These are phyloP conservation scores for Quercus aquifolioides DNA, from an alignment of 306 rosid genomes.

Conservation along the genomic window DNA sequence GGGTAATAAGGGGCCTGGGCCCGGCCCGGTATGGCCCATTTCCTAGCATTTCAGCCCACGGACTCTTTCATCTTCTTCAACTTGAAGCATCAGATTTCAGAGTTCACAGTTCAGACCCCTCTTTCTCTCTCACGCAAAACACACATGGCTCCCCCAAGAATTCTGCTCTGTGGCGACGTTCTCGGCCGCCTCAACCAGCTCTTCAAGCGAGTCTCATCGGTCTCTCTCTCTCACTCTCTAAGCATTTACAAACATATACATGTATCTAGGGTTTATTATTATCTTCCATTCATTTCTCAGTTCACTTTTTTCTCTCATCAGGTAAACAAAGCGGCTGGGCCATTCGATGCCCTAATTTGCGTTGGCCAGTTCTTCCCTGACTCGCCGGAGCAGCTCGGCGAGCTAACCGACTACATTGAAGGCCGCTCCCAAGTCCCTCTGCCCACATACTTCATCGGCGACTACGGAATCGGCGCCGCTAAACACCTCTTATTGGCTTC, in stretches of 20 bases:
- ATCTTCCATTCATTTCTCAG: neutral
- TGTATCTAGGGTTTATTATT: conserved; percentile 18
- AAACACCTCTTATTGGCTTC: conserved; percentile 60
- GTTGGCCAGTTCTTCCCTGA: conserved; percentile 96
- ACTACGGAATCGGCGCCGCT: conserved; percentile 79
- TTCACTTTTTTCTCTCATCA: conserved; percentile 23
- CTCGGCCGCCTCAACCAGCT: conserved; percentile 77
- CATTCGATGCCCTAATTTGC: conserved; percentile 85
- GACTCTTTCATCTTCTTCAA: neutral
- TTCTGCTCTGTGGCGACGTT: conserved; percentile 88
- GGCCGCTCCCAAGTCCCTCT: conserved; percentile 67
- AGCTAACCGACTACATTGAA: conserved; percentile 55
- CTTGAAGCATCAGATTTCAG: neutral
- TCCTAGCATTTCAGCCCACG: neutral
- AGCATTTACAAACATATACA: neutral
- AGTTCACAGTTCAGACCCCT: neutral
- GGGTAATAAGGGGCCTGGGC: neutral
- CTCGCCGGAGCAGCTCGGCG: conserved; percentile 59
- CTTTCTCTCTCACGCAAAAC: neutral
- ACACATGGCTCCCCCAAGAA: conserved; percentile 74
- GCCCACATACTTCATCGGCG: conserved; percentile 88
- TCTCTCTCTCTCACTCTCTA: conserved; percentile 15
- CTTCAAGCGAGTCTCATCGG: conserved; percentile 86
- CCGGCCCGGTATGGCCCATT: neutral
- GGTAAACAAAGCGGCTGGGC: conserved; percentile 98